Base-by-base conservation (phyloP, 2,329 filamentous ascomycete species). In the Tothia fuscella region DNA sequence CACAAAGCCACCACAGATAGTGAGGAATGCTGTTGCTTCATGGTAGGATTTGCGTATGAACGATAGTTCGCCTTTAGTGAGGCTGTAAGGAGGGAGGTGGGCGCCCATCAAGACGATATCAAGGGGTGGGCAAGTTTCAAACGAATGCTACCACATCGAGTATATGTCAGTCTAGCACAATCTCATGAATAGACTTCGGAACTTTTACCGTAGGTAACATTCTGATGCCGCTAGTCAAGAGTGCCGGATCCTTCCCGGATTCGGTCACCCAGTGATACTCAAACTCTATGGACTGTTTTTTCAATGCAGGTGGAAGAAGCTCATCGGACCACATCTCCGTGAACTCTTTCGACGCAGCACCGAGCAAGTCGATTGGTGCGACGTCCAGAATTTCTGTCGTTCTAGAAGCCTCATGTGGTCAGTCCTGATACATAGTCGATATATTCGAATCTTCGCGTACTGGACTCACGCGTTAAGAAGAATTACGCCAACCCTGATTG, bases 101-200 rank as follows among this genome's bases (percentile, higher is more conserved):
- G 64, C 64, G 1, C 64, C 63, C 42, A 66, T 60, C 32, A 67
- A 53, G 14, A 59, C 57, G 37, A 66, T 57, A 44, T 67, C 64
- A 5, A 67, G 53, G 1, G 53, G 47, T 0, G 63, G 63, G 33
- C 62, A 65, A 1, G 53, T 54, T 3, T 54, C 54, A 21, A 65
- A 66, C 0, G 58, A 58, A 46, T 66, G 53, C 62, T 65, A 28
- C 28, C 6, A 6, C 17, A 44, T 14, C 22, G 21, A 7, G n/a
- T 41, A n/a, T 26, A 16, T 30, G 40, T 20, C 13, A 17, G 12
- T 13, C 5, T 16, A 19, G 37, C 24, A 43, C 12, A 6, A 16
- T 7, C 14, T 9, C 12, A 7, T 36, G 7, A 22, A 24, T 16
- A n/a, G 14, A 25, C n/a, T 14, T 9, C 9, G 33, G 10, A n/a